Percentiles rank a stretch among this genome's conserved stretches.
Evolutionary conservation across 1,284 basidiomycete genomes (phyloP).

Genomic region (Apiotrichum mycotoxinovorans): DNA sequence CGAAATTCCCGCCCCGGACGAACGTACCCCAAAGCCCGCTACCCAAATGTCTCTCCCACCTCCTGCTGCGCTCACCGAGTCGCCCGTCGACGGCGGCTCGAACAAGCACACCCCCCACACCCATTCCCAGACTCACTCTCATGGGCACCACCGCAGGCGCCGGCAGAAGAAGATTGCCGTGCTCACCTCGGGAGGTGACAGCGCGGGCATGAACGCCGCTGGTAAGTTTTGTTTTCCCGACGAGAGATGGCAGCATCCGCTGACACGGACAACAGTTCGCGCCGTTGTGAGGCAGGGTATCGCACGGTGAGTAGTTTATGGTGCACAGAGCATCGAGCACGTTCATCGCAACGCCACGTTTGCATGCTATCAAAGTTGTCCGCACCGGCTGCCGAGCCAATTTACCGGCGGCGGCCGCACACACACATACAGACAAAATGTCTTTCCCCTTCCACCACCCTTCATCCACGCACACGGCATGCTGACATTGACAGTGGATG

Average conservation of each 20-base stretch:
- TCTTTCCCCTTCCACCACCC: too few relatives aligned
- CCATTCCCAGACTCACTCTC: neutral
- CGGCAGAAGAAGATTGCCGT: constrained; percentile 65
- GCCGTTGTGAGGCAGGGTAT: constrained; percentile 86
- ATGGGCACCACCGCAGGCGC: neutral
- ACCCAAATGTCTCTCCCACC: too few relatives aligned
- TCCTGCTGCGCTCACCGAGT: neutral
- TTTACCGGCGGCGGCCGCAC: neutral
- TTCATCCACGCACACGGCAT: too few relatives aligned
- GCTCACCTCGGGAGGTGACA: constrained; percentile 94
- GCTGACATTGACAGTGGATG: constrained; percentile 63
- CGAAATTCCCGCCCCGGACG: too few relatives aligned
- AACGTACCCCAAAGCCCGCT: too few relatives aligned
- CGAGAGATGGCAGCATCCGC: neutral
- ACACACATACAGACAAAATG: too few relatives aligned
- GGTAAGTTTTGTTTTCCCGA: constrained; percentile 28
- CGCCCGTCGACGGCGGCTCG: neutral
- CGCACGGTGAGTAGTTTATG: constrained; percentile 61
- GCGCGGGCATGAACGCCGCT: constrained; percentile 94
- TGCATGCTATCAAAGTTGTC: neutral
- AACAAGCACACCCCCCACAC: neutral
- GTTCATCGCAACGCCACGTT: neutral
- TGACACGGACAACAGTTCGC: constrained; percentile 58
- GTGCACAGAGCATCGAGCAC: neutral
- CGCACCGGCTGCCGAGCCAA: neutral